phyloP scores from a whole-genome alignment of 306 rosid species.

The Prunus mira region DNA sequence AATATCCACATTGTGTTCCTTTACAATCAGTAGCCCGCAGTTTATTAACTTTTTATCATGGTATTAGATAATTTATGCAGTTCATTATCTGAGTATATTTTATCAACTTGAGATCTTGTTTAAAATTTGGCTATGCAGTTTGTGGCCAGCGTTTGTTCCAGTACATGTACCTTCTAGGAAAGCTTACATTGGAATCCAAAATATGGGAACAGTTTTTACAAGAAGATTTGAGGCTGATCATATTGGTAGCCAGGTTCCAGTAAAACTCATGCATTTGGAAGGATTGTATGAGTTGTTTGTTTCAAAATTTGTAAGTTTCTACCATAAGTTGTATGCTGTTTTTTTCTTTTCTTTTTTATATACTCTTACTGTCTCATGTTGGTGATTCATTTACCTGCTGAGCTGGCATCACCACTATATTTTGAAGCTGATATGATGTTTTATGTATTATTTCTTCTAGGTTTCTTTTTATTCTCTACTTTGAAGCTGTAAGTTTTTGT shows the following conservation, averaged over 20 bases:
- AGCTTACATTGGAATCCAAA: conserved; percentile 95
- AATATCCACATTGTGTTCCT: background rate
- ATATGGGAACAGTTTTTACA: conserved; percentile 95
- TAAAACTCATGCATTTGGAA: conserved; percentile 92
- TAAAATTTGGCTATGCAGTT: conserved; percentile 45
- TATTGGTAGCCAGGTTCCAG: conserved; percentile 84
- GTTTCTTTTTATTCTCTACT: conserved; percentile 20
- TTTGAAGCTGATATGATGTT: conserved; percentile 4
- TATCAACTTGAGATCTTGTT: conserved; percentile 24
- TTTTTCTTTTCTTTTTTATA: background rate
- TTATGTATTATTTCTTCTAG: background rate
- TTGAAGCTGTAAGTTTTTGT: background rate
- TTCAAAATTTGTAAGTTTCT: conserved; percentile 85
- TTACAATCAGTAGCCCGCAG: background rate
- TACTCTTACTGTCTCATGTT: background rate
- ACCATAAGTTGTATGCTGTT: background rate
- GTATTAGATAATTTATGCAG: background rate
- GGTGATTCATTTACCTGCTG: background rate
- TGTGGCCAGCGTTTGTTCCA: conserved; percentile 98
- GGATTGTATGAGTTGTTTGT: conserved; percentile 87
- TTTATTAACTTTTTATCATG: background rate
- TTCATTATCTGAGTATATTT: background rate
- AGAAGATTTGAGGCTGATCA: conserved; percentile 95
- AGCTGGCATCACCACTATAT: conserved; percentile 8
- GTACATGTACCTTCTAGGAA: conserved; percentile 92